Base-by-base conservation (phyloP, 2,329 filamentous ascomycete genomes). In the Aureobasidium sp. region DNA sequence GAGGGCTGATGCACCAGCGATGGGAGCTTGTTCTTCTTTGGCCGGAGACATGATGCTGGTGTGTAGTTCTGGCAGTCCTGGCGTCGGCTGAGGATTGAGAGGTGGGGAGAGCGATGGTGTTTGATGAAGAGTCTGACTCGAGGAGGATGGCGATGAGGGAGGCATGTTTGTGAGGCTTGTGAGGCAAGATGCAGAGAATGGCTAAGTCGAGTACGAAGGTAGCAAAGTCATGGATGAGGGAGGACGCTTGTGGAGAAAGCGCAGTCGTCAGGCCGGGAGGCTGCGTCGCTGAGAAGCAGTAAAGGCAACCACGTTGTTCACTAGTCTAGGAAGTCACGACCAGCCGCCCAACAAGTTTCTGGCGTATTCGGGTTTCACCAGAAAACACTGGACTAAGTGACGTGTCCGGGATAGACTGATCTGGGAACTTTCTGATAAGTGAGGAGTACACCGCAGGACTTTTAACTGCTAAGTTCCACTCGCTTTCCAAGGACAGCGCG, bases 401-500 rank as follows among this genome's bases (percentile, higher is more conserved):
- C 5, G 22, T 25, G 22, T 25, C 22, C 22, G 22, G 22, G 22
- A 25, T 25, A 25, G 22, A 25, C 22, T 25, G 22, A 25, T 27
- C 9, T 27, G 42, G 8, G 12, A 14, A 12, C 11, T 14, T 44
- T 12, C 42, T 5, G n/a, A 11, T 15, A 44, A 5, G 4, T 45
- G 14, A 9, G 27, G 2, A 22, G 22, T 27, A 17, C 22, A 29
- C 3, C 22, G 25, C 17, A 48, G 12, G 15, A 48, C 25, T 27
- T n/a, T 63, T 53, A 75, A 17, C 73, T 73, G 11, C 71, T 70
- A 61, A 80, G 69, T 71, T 91, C 88, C 0, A 91, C 82, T 67
- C 88, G 80, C 65, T 82, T 79, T 73, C 86, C 81, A 70, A 92
- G 70, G 61, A 91, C 84, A 62, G 82, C 78, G 67, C 88, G 80